A percentile compares a stretch with the other conserved stretches of the same genome.
Evolutionary conservation across 2,329 filamentous ascomycete species (phyloP).

Genomic region (Beauveria rudraprayagi): DNA sequence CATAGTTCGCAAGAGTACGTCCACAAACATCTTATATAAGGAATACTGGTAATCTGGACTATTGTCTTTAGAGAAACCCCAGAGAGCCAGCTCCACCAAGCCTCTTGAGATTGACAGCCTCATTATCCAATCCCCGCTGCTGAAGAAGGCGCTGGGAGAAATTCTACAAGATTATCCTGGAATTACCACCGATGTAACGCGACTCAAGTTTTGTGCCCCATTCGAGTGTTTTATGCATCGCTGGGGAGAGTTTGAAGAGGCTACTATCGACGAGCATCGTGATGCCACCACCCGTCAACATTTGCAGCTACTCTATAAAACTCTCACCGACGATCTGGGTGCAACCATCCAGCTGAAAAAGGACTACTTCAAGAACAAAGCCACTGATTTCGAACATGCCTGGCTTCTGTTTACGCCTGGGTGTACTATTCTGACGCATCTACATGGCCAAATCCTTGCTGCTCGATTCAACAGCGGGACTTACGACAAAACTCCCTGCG

Average conservation of each 20-base stretch:
- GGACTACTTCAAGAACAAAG: conserved; percentile 70
- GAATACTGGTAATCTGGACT: neutral
- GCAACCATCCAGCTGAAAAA: conserved; percentile 37
- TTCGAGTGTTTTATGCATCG: conserved; percentile 60
- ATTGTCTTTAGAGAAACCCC: conserved; percentile 27
- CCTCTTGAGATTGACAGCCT: conserved; percentile 54
- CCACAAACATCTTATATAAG: too few species aligned
- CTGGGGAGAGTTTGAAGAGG: conserved; percentile 42
- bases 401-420: conserved; percentile 88
- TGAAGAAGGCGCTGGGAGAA: conserved; percentile 48
- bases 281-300: conserved; percentile 35
- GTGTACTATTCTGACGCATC: conserved; percentile 67
- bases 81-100: conserved; percentile 50
- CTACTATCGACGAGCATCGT: conserved; percentile 31
- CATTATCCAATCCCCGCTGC: conserved; percentile 52
- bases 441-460: conserved; percentile 68
- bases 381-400: conserved; percentile 79
- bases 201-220: conserved; percentile 51
- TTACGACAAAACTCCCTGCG: conserved; percentile 59
- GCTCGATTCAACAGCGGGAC: conserved; percentile 77
- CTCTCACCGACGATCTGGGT: conserved; percentile 35
- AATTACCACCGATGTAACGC: conserved; percentile 49
- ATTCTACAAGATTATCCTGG: conserved; percentile 52
- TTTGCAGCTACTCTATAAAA: conserved; percentile 65
- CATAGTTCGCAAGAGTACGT: conserved; percentile 43